Evolutionary conservation across 1,284 basidiomycete species (phyloP).

Genomic region (Tetrapyrgos nigripes): DNA sequence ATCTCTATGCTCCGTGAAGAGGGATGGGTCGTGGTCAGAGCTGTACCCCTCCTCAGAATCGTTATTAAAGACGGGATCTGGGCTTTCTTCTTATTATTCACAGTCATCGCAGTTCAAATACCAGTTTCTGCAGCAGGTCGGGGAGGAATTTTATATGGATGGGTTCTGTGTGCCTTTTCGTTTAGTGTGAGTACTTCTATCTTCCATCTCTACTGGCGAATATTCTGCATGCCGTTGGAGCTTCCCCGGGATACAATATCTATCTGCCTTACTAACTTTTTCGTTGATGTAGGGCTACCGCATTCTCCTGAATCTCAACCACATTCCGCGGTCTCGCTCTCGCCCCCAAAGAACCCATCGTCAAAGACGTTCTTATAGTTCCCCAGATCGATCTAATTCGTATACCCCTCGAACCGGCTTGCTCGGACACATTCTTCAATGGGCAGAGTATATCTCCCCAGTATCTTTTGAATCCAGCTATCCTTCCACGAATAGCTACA

Average conservation of each 20-base stretch:
- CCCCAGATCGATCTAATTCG: too few relatives aligned
- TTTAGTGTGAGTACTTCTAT: constrained; percentile 3
- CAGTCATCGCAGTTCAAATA: not conserved
- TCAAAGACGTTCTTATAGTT: not conserved
- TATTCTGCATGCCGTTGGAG: not conserved
- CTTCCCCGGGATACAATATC: not conserved
- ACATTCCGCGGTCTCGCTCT: not conserved
- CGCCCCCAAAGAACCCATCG: not conserved
- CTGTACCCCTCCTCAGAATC: not conserved
- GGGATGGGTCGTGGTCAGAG: not conserved
- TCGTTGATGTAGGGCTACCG: not conserved
- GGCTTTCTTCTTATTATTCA: constrained; percentile 8
- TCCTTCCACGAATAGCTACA: too few relatives aligned
- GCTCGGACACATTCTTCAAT: too few relatives aligned
- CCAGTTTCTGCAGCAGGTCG: not conserved
- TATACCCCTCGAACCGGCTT: too few relatives aligned
- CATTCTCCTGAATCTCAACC: constrained; percentile 1
- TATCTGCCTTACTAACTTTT: not conserved
- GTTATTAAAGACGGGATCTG: constrained; percentile 10
- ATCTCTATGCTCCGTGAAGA: not conserved
- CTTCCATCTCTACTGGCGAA: not conserved
- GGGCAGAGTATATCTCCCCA: not conserved
- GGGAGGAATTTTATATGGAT: not conserved
- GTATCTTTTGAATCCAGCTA: not conserved
- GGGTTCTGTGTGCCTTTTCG: not conserved